A percentile compares a stretch with the other conserved stretches of the same genome.
Evolutionary conservation across 2,329 filamentous ascomycete genomes (phyloP).

Genomic region (Talaromyces sp.): DNA sequence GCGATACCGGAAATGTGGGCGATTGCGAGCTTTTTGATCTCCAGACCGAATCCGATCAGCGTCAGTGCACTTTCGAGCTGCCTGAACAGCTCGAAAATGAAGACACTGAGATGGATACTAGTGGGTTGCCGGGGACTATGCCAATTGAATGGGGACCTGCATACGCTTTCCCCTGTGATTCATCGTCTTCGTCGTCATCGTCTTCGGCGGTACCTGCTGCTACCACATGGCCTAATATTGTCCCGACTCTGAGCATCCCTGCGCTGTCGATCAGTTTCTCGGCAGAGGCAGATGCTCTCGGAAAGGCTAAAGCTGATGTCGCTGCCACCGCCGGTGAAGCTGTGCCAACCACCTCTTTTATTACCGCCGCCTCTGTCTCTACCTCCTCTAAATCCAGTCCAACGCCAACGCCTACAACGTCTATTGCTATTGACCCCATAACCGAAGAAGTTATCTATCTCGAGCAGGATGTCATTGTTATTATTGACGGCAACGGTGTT

Average conservation of each 20-base stretch:
- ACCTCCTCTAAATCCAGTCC: conserved; percentile 23
- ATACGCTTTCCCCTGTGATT: conserved; percentile 30
- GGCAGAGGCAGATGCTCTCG: conserved; percentile 7
- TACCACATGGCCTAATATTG: conserved; percentile 1
- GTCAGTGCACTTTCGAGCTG: conserved; percentile 64
- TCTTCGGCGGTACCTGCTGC: conserved; percentile 2
- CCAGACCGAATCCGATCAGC: conserved; percentile 58
- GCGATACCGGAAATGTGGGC: conserved; percentile 65
- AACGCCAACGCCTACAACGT: conserved; percentile 30
- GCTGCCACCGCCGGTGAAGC: conserved; percentile 2
- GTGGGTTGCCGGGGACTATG: conserved; percentile 68
- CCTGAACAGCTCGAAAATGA: conserved; percentile 62
- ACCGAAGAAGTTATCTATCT: conserved; percentile 35
- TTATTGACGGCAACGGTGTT: conserved; percentile 29
- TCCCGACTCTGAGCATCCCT: conserved; percentile 7
- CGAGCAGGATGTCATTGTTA: conserved; percentile 32
- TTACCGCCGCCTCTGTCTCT: conserved; percentile 10
- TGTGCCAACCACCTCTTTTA: conserved; percentile 3
- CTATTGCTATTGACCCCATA: conserved; percentile 24
- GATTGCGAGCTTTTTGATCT: conserved; percentile 78
- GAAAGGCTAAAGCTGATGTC: conserved; percentile 2
- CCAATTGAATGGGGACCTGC: conserved; percentile 50
- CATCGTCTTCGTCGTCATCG: conserved; percentile 14
- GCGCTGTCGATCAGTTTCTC: conserved; percentile 12
- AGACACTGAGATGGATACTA: conserved; percentile 58